These are phyloP conservation scores for Furculomyces boomerangus DNA, from an alignment of 371 early-diverging fungal species.

Conservation along the genomic window DNA sequence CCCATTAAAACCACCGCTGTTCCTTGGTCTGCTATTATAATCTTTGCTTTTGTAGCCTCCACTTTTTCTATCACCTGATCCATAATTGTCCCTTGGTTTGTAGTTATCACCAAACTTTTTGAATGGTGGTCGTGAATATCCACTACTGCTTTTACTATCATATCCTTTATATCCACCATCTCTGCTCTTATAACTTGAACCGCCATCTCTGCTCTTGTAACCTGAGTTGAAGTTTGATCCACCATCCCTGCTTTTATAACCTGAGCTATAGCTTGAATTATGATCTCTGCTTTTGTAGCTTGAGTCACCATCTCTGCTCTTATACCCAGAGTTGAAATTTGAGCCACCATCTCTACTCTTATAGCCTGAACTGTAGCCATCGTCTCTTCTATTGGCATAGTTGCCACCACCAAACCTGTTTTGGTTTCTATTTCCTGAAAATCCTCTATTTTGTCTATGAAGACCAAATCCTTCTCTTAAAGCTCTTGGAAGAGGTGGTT, in stretches of 20 bases:
- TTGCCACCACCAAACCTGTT: not conserved
- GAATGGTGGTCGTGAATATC: conserved; percentile 2
- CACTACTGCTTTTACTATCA: conserved; percentile 12
- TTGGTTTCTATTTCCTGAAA: not conserved
- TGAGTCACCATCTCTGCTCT: conserved; percentile 27
- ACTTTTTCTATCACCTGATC: not conserved
- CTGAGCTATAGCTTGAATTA: conserved; percentile 22
- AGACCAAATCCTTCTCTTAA: conserved; percentile 2
- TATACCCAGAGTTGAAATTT: conserved; percentile 32
- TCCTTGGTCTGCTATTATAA: not conserved
- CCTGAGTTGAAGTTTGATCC: conserved; percentile 37
- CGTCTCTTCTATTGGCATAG: conserved; percentile 19
- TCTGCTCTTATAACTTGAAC: conserved; percentile 20
- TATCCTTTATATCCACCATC: conserved; percentile 7
- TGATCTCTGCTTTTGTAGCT: conserved; percentile 19
- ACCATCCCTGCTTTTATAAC: conserved; percentile 25
- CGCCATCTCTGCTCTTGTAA: conserved; percentile 28
- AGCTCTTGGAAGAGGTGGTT: conserved; percentile 10
- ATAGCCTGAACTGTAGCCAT: conserved; percentile 24
- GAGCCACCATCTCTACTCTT: conserved; percentile 28
- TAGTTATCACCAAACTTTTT: not conserved
- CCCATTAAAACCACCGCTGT: not conserved
- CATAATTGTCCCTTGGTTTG: not conserved
- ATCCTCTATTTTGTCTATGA: not conserved
- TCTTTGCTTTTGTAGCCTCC: not conserved